Evolutionary conservation across 495 filamentous ascomycete species (phyloP).

Genomic region (Lepraria neglecta): DNA sequence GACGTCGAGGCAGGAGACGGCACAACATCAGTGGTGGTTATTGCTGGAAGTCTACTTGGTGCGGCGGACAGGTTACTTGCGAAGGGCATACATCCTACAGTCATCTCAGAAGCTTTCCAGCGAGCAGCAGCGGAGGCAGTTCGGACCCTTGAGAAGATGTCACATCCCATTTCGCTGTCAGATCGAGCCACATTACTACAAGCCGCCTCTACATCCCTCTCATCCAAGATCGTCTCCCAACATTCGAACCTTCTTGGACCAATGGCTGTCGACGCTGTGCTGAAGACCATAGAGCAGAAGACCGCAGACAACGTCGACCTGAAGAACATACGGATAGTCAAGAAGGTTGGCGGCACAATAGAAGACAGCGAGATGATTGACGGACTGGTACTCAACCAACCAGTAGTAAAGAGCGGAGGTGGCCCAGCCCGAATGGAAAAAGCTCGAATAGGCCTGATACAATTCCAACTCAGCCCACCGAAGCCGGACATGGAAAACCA

Average conservation of each 20-base stretch:
- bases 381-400: conserved; percentile 86
- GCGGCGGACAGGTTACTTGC: conserved; percentile 82
- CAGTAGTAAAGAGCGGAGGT: conserved; percentile 85
- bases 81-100: conserved; percentile 90
- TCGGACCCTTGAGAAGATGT: conserved; percentile 88
- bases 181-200: conserved; percentile 88
- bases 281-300: conserved; percentile 89
- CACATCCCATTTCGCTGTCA: conserved; percentile 80
- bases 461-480: conserved; percentile 95
- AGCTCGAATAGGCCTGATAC: conserved; percentile 91
- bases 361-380: conserved; percentile 98
- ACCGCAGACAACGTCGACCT: conserved; percentile 95
- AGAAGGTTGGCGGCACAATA: conserved; percentile 97
- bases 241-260: conserved; percentile 87
- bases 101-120: conserved; percentile 97
- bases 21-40: conserved; percentile 96
- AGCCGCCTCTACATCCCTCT: conserved; percentile 93
- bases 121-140: conserved; percentile 84
- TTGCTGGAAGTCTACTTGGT: conserved; percentile 87
- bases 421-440: conserved; percentile 94
- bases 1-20: conserved; percentile 98
- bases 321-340: conserved; percentile 90
- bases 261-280: conserved; percentile 94
- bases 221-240: conserved; percentile 96
- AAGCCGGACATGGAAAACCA: conserved; percentile 99